phyloP scores from a whole-genome alignment of 148 eudicot genomes.

The Fagopyrum esculentum region DNA sequence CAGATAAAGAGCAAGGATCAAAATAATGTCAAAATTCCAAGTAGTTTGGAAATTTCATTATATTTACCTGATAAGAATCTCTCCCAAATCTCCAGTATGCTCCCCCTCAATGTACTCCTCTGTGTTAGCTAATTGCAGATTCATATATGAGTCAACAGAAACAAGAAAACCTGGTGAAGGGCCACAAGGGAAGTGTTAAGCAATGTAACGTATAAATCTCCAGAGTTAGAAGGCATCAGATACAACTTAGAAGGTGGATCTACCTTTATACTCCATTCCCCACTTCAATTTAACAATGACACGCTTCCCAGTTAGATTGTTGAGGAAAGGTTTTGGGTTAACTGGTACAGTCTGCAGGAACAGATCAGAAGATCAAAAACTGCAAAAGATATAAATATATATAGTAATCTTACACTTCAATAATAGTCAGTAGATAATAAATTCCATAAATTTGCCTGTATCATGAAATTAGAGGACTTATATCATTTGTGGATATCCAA shows the following conservation, averaged over 20 bases:
- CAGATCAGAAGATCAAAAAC: background rate
- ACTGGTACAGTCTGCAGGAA: slow-evolving; percentile 63
- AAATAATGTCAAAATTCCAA: background rate
- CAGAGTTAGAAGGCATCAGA: background rate
- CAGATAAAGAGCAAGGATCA: background rate
- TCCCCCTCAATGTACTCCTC: slow-evolving; percentile 89
- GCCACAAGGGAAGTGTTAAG: background rate
- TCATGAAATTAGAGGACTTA: background rate
- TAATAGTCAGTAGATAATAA: background rate
- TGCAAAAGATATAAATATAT: background rate
- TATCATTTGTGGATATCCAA: too few species aligned
- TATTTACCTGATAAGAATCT: slow-evolving; percentile 83
- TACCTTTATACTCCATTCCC: slow-evolving; percentile 83
- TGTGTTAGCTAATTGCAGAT: slow-evolving; percentile 73
- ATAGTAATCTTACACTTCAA: background rate
- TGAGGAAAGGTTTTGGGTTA: slow-evolving; percentile 69
- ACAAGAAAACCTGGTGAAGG: slow-evolving; percentile 47
- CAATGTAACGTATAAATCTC: background rate
- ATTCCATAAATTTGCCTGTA: background rate
- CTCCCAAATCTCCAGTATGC: slow-evolving; percentile 87
- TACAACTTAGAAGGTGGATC: background rate
- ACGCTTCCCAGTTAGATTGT: slow-evolving; percentile 64
- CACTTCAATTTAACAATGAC: slow-evolving; percentile 64
- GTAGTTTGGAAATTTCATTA: background rate
- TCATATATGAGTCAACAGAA: slow-evolving; percentile 73